phyloP scores from a whole-genome alignment of 495 filamentous ascomycete species.

The Articulospora tetracladia region DNA sequence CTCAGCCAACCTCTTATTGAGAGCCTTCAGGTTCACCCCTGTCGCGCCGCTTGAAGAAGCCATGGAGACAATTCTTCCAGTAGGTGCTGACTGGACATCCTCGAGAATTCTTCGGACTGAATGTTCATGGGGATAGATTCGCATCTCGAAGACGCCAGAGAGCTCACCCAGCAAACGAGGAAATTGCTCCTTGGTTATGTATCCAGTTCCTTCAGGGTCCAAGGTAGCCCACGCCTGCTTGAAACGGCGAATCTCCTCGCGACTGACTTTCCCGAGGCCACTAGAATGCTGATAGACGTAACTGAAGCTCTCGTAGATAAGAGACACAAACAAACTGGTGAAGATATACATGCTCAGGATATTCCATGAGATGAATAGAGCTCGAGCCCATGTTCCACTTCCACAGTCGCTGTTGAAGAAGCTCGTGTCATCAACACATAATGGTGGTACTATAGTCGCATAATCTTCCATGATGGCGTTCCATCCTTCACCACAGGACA shows the following conservation, averaged over 20 bases:
- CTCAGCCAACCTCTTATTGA: constrained; percentile 68
- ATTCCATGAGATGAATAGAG: constrained; percentile 95
- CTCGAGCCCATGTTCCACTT: constrained; percentile 78
- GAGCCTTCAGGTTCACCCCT: constrained; percentile 71
- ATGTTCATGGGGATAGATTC: constrained; percentile 90
- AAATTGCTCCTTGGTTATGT: constrained; percentile 87
- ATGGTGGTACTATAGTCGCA: constrained; percentile 69
- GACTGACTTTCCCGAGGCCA: constrained; percentile 74
- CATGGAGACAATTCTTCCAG: constrained; percentile 51
- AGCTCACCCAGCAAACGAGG: constrained; percentile 86
- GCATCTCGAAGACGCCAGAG: constrained; percentile 93
- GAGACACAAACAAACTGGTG: constrained; percentile 94
- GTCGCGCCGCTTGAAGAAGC: constrained; percentile 41
- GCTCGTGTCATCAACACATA: constrained; percentile 61
- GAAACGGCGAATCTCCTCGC: constrained; percentile 92
- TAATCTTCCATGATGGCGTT: constrained; percentile 96
- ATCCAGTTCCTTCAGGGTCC: constrained; percentile 87
- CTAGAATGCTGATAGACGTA: constrained; percentile 98
- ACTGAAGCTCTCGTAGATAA: constrained; percentile 99
- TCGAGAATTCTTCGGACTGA: constrained; percentile 80
- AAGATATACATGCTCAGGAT: constrained; percentile 99
- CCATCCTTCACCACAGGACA: constrained; percentile 93
- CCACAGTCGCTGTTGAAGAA: constrained; percentile 93
- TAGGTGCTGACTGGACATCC: constrained; percentile 61
- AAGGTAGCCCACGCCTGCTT: constrained; percentile 98